phyloP scores from a whole-genome alignment of 176 grass and related monocot species.

The Tillandsia fasciculata region DNA sequence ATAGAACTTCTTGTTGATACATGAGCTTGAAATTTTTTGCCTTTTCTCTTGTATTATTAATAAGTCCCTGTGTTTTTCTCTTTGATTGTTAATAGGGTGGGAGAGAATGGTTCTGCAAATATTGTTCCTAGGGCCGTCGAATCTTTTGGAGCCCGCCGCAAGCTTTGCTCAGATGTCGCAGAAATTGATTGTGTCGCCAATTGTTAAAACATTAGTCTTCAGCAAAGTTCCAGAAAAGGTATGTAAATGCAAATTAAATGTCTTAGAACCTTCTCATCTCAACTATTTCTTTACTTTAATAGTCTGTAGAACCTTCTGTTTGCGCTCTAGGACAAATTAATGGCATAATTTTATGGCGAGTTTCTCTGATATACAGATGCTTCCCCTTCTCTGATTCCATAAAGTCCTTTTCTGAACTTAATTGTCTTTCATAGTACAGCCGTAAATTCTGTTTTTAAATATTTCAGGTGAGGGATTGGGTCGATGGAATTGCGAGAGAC shows the following conservation, averaged over 20 bases:
- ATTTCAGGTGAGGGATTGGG: conserved; percentile 70
- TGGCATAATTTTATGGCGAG: no score
- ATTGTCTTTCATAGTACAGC: not conserved
- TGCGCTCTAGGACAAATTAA: no score
- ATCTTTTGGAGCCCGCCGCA: conserved; percentile 74
- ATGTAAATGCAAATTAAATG: not conserved
- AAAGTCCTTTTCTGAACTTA: not conserved
- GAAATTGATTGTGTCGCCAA: conserved; percentile 91
- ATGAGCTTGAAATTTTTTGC: not conserved
- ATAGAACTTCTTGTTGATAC: no score
- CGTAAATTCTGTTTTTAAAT: not conserved
- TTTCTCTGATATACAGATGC: not conserved
- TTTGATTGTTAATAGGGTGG: conserved; percentile 55
- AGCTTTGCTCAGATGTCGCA: conserved; percentile 94
- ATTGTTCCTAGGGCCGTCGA: conserved; percentile 86
- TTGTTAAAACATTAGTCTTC: conserved; percentile 91
- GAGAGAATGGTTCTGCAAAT: conserved; percentile 95
- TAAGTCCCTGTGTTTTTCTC: not conserved
- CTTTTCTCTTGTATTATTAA: not conserved
- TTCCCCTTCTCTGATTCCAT: no score
- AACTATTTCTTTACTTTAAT: not conserved
- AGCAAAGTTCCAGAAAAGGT: conserved; percentile 99
- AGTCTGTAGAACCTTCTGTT: no score
- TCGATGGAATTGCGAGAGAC: conserved; percentile 48
- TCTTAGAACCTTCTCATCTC: not conserved